phyloP scores from a whole-genome alignment of 2,329 filamentous ascomycete species.

The Penicillium sp. region DNA sequence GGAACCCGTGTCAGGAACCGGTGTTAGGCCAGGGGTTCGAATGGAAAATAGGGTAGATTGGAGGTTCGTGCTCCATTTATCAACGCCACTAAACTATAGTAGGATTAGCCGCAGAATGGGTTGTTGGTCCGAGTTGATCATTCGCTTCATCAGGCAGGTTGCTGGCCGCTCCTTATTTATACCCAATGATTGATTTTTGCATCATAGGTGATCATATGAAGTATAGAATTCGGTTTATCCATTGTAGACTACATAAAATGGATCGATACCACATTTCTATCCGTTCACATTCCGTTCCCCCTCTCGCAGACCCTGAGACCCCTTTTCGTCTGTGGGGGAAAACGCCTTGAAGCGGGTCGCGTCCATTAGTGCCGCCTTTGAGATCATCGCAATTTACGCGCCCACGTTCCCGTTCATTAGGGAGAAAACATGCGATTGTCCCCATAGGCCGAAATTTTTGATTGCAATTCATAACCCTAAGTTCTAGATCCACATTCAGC shows the following conservation, averaged over 20 bases:
- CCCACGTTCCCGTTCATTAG: neutral
- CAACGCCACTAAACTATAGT: slow-evolving; percentile 5
- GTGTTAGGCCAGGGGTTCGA: slow-evolving; percentile 18
- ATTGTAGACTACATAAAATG: neutral
- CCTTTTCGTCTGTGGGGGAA: neutral
- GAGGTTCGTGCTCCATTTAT: slow-evolving; percentile 2
- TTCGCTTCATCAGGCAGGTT: slow-evolving; percentile 1
- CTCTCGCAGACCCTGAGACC: neutral
- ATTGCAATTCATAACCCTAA: no score
- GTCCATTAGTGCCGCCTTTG: neutral
- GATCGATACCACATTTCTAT: neutral
- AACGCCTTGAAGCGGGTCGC: neutral
- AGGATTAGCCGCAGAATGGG: slow-evolving; percentile 1
- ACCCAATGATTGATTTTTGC: no score
- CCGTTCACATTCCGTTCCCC: neutral
- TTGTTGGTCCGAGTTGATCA: neutral
- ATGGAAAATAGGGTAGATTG: neutral
- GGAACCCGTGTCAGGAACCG: slow-evolving; percentile 10
- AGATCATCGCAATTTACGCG: slow-evolving; percentile 1
- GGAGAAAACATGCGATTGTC: neutral
- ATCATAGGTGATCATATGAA: no score
- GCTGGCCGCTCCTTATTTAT: slow-evolving; percentile 7
- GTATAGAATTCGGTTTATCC: neutral
- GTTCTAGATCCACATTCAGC: neutral
- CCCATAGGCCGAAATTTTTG: neutral